These are phyloP conservation scores for Diaporthe velutina DNA, from an alignment of 2,329 filamentous ascomycete genomes.

Conservation along the genomic window DNA sequence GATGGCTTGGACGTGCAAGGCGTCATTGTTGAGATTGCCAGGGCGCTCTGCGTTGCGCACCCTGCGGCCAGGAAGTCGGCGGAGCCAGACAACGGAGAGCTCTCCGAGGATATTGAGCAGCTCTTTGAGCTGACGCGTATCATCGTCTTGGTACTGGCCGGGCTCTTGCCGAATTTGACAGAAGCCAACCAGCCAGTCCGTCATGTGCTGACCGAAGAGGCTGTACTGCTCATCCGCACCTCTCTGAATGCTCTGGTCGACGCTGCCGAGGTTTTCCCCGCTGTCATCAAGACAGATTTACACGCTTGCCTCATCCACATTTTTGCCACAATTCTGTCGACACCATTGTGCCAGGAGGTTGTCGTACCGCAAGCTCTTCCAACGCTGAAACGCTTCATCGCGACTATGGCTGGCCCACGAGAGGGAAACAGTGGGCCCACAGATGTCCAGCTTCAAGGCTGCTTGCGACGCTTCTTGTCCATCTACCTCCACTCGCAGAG, in stretches of 20 bases:
- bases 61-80: slow-evolving; percentile 83
- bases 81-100: slow-evolving; percentile 77
- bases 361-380: slow-evolving; percentile 92
- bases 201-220: slow-evolving; percentile 88
- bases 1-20: slow-evolving; percentile 90
- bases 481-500: slow-evolving; percentile 84
- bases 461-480: slow-evolving; percentile 83
- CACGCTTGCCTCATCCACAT: slow-evolving; percentile 98
- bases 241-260: slow-evolving; percentile 91
- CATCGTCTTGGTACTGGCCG: slow-evolving; percentile 92
- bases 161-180: slow-evolving; percentile 85
- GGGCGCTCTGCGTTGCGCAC: slow-evolving; percentile 90
- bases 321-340: slow-evolving; percentile 92
- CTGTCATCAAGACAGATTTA: slow-evolving; percentile 95
- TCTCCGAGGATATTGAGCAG: slow-evolving; percentile 98
- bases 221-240: slow-evolving; percentile 81
- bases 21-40: slow-evolving; percentile 93
- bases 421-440: slow-evolving; percentile 61
- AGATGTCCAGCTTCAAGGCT: slow-evolving; percentile 81
- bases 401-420: slow-evolving; percentile 72
- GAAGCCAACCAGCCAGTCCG: slow-evolving; percentile 75
- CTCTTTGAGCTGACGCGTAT: slow-evolving; percentile 96
- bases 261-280: slow-evolving; percentile 93
- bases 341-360: slow-evolving; percentile 85
- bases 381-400: slow-evolving; percentile 91